phyloP scores from a whole-genome alignment of 306 rosid genomes.

The Quercus engelmannii region DNA sequence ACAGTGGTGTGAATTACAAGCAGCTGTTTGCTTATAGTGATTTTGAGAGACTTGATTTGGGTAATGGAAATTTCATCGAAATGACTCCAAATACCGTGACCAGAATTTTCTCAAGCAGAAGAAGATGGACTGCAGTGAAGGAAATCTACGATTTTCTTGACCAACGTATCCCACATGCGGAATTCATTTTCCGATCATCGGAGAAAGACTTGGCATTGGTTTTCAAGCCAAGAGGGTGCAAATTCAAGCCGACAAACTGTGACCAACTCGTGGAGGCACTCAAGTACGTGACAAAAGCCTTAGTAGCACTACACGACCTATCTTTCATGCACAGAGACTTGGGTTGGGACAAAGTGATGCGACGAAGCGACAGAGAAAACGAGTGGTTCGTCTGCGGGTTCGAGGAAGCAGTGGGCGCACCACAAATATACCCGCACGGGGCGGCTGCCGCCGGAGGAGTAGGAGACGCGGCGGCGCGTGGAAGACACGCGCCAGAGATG shows the following conservation, averaged over 20 bases:
- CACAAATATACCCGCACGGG: constrained; percentile 54
- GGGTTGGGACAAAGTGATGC: constrained; percentile 77
- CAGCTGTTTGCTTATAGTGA: constrained; percentile 48
- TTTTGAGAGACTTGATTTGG: constrained; percentile 58
- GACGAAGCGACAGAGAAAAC: constrained; percentile 37
- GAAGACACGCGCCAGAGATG: constrained; percentile 79
- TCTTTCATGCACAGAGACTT: constrained; percentile 91
- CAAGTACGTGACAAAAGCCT: constrained; percentile 73
- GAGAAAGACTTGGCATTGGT: constrained; percentile 51
- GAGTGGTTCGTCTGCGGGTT: constrained; percentile 90
- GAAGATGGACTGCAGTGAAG: constrained; percentile 64
- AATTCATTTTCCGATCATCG: constrained; percentile 25
- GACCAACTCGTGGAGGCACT: constrained; percentile 73
- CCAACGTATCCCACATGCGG: constrained; percentile 81
- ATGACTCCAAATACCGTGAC: constrained; percentile 72
- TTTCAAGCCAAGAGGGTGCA: constrained; percentile 74
- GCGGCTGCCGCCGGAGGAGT: neutral
- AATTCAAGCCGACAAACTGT: constrained; percentile 40
- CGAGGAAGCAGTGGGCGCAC: constrained; percentile 80
- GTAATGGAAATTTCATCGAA: constrained; percentile 51
- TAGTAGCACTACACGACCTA: constrained; percentile 83
- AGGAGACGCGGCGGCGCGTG: constrained; percentile 35
- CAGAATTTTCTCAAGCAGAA: constrained; percentile 38
- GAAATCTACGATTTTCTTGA: constrained; percentile 81
- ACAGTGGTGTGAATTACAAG: constrained; percentile 10